Conservation (phyloP, 306 rosid genomes). For the Psophocarpus tetragonolobus region DNA sequence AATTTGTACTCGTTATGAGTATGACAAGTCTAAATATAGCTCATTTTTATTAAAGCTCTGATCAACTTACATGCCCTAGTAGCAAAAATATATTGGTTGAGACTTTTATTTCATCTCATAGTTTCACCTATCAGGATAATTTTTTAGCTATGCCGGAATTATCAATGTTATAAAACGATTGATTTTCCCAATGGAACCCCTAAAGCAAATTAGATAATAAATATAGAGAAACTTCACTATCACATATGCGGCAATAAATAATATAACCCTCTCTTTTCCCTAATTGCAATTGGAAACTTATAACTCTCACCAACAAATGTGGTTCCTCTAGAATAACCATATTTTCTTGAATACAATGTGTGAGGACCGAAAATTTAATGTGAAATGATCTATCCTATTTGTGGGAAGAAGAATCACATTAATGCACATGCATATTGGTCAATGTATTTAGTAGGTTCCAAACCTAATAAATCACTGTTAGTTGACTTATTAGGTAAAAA, state of each 20-base stretch:
- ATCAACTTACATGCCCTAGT: constrained; percentile 23
- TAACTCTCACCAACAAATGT: constrained; percentile 26
- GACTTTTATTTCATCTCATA: constrained; percentile 33
- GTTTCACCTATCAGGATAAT: not conserved
- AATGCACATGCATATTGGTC: constrained; percentile 49
- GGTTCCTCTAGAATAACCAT: constrained; percentile 44
- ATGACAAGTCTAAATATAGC: constrained; percentile 14
- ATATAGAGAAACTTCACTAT: not conserved
- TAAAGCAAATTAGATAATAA: constrained; percentile 21
- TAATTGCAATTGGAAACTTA: constrained; percentile 24
- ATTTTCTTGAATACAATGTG: constrained; percentile 33
- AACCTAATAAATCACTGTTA: no score
- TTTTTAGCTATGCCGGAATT: constrained; percentile 5
- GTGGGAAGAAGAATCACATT: constrained; percentile 30
- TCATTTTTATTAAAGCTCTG: not conserved
- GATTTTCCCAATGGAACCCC: constrained; percentile 26
- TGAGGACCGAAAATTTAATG: constrained; percentile 30
- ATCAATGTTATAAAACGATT: constrained; percentile 21
- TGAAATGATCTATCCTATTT: constrained; percentile 38
- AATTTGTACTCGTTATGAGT: not conserved
- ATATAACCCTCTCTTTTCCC: not conserved
- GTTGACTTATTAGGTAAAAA: no score
- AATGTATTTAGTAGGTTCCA: no score
- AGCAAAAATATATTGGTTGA: constrained; percentile 24
- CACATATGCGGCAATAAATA: constrained; percentile 4